phyloP scores from a whole-genome alignment of 306 rosid species.

The Cucumis sativus region Cucumber_9930_V3 NC_026656.2:5138501-5139000 shows the following conservation, averaged over 20 bases:
- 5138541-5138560: neutral
- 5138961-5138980: neutral
- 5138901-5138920: neutral
- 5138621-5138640: neutral
- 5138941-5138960: neutral
- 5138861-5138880: neutral
- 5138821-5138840: neutral
- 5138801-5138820: neutral
- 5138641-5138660: neutral
- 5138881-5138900: neutral
- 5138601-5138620: neutral
- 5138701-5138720: neutral
- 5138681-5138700: neutral
- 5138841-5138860: neutral
- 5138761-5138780: neutral
- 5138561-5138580: neutral
- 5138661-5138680: neutral
- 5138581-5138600: neutral
- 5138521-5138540: neutral
- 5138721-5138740: neutral
- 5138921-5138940: neutral
- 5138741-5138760: neutral
- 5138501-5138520: neutral
- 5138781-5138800: neutral
- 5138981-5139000: neutral